Evolutionary conservation across 2,329 filamentous ascomycete species (phyloP), one percentile per base, ranked within the genome.

Genomic region (Colletotrichum graminicola): DNA sequence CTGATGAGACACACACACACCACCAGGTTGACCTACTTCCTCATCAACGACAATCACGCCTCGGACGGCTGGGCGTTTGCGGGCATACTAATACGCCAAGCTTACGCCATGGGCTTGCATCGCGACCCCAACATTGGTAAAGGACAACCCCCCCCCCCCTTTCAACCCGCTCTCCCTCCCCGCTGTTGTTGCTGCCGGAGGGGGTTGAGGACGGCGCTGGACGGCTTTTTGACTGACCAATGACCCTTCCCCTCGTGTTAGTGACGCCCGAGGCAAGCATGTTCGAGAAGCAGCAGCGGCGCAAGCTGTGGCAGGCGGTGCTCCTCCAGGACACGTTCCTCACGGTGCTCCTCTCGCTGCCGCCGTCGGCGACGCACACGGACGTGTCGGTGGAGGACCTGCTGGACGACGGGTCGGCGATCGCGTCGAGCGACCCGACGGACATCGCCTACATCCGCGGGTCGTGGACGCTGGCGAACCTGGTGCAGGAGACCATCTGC

Each of bases 11-110:
- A 16, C 29, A 29, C 29, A 29, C 29, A 29, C 29, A 29, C 29
- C 29, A 6, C 56, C 41, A 72, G 69, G 23, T 90, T 94, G 71
- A 91, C 90, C 0, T 95, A 95, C 77, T 95, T 95, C 75, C 84
- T 95, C 45, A 94, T 95, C 83, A 95, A 95, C 76, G 93, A 95
- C 79, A 94, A 94, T 76, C 93, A 95, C 76, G 92, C 92, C 5
- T 93, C 91, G 0, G 93, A 95, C 78, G 93, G 93, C 1, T 95
- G 93, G 90, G 91, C 92, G 0, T 95, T 94, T 83, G 92, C 91
- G 0, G 93, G 93, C 7, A 91, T 95, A 34, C 80, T 94, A 29
- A 90, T 94, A 74, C 87, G 93, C 34, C 93, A 95, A 80, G 90
- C 93, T 0, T 95, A 94, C 76, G 93, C 93, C 32, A 93, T 95